Conservation (phyloP, 2,329 filamentous ascomycete species). For the Pseudogymnoascus sp. region DNA sequence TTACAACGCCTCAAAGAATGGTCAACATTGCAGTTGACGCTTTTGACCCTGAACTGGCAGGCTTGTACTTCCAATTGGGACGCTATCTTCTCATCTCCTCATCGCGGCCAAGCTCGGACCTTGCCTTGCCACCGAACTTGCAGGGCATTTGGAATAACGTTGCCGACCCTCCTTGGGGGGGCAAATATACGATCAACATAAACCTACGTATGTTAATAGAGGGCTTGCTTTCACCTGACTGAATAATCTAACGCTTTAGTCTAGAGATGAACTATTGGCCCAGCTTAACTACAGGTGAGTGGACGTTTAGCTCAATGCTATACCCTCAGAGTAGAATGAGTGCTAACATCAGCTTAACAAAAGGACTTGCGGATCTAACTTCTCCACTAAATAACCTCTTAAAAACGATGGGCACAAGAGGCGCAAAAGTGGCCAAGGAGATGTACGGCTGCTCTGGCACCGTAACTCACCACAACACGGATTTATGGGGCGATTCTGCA, state of each 20-base stretch:
- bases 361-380: neutral
- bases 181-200: constrained; percentile 39
- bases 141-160: constrained; percentile 38
- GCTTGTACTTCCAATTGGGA: constrained; percentile 29
- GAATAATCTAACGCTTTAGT: neutral
- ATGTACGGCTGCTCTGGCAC: constrained; percentile 20
- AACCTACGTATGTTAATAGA: constrained; percentile 31
- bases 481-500: constrained; percentile 22
- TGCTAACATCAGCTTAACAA: neutral
- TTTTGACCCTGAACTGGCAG: constrained; percentile 17
- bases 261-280: constrained; percentile 10
- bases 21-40: constrained; percentile 14
- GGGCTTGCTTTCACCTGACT: neutral
- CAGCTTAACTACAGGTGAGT: constrained; percentile 7
- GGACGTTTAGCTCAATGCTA: neutral
- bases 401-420: neutral
- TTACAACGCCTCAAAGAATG: constrained; percentile 10
- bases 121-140: constrained; percentile 33
- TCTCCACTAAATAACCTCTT: neutral
- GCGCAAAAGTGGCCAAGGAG: constrained; percentile 11
- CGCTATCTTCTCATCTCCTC: constrained; percentile 30
- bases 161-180: constrained; percentile 34
- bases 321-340: neutral
- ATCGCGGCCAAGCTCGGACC: constrained; percentile 21
- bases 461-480: constrained; percentile 22